Conservation (phyloP, 192 early-diverging fungal genomes). For the Mortierella antarctica region DNA sequence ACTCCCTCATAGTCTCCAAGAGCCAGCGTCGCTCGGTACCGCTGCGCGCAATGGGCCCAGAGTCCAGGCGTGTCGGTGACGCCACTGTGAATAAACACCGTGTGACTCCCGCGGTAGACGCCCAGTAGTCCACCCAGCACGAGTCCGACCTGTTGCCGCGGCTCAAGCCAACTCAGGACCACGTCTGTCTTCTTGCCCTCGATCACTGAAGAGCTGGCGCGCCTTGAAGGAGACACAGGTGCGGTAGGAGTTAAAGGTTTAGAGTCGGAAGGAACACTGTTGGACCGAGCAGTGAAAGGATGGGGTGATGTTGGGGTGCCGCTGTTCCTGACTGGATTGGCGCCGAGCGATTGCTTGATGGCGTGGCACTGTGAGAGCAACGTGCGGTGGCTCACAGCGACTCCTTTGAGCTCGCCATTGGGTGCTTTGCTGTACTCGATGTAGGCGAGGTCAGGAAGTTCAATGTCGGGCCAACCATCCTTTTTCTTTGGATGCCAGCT, state of each 20-base stretch:
- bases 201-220: constrained; percentile 20
- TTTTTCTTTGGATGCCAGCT: constrained; percentile 68
- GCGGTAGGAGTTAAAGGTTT: constrained; percentile 43
- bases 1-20: constrained; percentile 78
- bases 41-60: constrained; percentile 76
- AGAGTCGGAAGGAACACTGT: constrained; percentile 10
- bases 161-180: constrained; percentile 78
- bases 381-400: constrained; percentile 78
- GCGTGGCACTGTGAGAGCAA: constrained; percentile 78
- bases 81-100: constrained; percentile 70
- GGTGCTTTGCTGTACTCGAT: constrained; percentile 88
- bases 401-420: constrained; percentile 87
- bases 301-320: constrained; percentile 17
- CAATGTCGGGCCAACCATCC: constrained; percentile 63
- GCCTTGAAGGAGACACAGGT: constrained; percentile 16
- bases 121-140: constrained; percentile 72
- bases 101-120: constrained; percentile 77
- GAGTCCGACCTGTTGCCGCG: constrained; percentile 85
- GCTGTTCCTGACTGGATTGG: constrained; percentile 29
- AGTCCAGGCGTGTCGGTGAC: constrained; percentile 73
- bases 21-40: constrained; percentile 74
- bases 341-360: constrained; percentile 54
- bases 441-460: constrained; percentile 77
- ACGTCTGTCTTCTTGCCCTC: constrained; percentile 57
- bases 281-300: constrained; percentile 24